Conservation (phyloP, 108 stramenopile genomes). For the Pseudonitzschia pungens region DNA sequence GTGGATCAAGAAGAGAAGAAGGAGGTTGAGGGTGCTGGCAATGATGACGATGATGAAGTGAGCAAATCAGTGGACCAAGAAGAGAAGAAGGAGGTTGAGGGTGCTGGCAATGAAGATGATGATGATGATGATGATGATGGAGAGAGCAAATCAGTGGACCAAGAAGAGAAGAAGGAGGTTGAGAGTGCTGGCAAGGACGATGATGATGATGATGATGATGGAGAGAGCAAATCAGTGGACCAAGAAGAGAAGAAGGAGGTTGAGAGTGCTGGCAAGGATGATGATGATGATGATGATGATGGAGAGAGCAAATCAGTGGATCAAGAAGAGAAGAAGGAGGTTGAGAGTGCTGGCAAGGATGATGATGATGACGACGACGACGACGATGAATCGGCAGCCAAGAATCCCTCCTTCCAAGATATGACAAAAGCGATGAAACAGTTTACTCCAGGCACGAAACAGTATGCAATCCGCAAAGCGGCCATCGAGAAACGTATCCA, state of each 20-base stretch:
- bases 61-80: too few relatives aligned
- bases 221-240: constrained; percentile 1
- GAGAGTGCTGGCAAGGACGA: constrained; percentile 2
- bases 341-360: not conserved
- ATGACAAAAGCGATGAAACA: constrained; percentile 41
- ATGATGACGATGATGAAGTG: too few relatives aligned
- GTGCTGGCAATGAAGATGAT: constrained; percentile 4
- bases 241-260: not conserved
- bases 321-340: not conserved
- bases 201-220: not conserved
- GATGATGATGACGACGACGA: constrained; percentile 10
- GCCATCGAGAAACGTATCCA: constrained; percentile 14
- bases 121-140: too few relatives aligned
- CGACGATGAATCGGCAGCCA: not conserved
- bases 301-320: constrained; percentile 4
- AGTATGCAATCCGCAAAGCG: constrained; percentile 23
- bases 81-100: too few relatives aligned
- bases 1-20: too few relatives aligned
- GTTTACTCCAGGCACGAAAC: constrained; percentile 35
- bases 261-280: not conserved
- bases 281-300: not conserved
- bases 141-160: too few relatives aligned
- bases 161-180: too few relatives aligned
- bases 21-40: too few relatives aligned
- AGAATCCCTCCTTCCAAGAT: constrained; percentile 1